Conservation (phyloP, 768 basidiomycete species). For the Termitomyces sp. region DNA sequence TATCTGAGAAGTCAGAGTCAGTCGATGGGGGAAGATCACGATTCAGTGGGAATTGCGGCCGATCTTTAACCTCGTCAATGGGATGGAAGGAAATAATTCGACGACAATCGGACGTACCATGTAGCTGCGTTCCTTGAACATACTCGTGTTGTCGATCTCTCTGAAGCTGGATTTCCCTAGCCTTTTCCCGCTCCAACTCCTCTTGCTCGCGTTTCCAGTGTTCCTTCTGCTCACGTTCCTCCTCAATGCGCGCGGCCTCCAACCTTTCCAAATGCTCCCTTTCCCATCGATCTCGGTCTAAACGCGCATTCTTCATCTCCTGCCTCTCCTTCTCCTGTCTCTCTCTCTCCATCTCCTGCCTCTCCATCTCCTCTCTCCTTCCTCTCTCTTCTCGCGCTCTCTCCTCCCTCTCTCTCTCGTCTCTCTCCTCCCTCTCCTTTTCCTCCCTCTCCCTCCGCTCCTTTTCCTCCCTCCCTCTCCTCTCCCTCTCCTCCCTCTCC, state of each 20-base stretch:
- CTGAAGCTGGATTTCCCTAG: background rate
- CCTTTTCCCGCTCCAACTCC: background rate
- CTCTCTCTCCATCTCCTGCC: background rate
- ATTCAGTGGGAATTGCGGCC: background rate
- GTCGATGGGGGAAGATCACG: background rate
- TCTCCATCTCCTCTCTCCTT: background rate
- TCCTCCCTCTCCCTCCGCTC: background rate
- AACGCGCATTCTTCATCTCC: conserved; percentile 2
- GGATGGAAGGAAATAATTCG: background rate
- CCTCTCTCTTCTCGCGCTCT: background rate
- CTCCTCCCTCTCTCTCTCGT: background rate
- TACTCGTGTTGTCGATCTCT: background rate
- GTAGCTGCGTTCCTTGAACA: background rate
- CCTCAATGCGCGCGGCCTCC: background rate
- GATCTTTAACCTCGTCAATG: background rate
- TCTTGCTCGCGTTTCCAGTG: background rate
- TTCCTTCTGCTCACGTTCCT: background rate
- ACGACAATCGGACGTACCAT: background rate
- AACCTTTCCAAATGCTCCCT: background rate
- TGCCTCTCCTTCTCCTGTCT: background rate
- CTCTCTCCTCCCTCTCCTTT: background rate
- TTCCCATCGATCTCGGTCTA: background rate
- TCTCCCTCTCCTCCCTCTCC: background rate
- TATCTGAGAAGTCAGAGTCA: conserved; percentile 1
- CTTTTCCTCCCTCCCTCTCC: background rate